These are phyloP conservation scores for Capsicum chinense DNA, from an alignment of 257 asterid species.

Conservation along the genomic window DNA sequence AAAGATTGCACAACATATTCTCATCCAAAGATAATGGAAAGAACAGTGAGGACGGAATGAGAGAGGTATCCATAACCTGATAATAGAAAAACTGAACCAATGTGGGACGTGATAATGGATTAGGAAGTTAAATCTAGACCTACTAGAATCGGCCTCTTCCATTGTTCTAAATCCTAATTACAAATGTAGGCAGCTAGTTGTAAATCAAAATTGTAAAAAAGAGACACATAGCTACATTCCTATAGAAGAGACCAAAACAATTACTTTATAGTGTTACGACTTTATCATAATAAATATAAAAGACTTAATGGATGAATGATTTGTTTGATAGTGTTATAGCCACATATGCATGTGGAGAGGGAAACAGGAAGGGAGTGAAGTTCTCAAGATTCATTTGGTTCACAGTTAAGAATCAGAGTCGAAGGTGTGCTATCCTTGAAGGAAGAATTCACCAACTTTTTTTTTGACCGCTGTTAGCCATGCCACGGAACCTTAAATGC, in stretches of 20 bases:
- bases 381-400: background rate
- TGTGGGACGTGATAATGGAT: background rate
- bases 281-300: background rate
- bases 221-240: background rate
- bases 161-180: background rate
- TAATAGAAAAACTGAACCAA: background rate
- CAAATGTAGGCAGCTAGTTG: background rate
- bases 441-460: background rate
- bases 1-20: background rate
- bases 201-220: background rate
- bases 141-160: background rate
- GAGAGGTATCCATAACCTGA: background rate
- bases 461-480: background rate
- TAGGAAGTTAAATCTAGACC: background rate
- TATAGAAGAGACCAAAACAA: background rate
- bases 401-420: background rate
- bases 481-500: background rate
- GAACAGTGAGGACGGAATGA: background rate
- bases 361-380: background rate
- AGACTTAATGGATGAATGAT: background rate
- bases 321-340: background rate
- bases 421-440: background rate
- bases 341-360: background rate
- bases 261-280: constrained; percentile 1
- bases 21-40: background rate